Conservation (phyloP, 2,329 filamentous ascomycete genomes). For the Emergomyces orientalis region DNA sequence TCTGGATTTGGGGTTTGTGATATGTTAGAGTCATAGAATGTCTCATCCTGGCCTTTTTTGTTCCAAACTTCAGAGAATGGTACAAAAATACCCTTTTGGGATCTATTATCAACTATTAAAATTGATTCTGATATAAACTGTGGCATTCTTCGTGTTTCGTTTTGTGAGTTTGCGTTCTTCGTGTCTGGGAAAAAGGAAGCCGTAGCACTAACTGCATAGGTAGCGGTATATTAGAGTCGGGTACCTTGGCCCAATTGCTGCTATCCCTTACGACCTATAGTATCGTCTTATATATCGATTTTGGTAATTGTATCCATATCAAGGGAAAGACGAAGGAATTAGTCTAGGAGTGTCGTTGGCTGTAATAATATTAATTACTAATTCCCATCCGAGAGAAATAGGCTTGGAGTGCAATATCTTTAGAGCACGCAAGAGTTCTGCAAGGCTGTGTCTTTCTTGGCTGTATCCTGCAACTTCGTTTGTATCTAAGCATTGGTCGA, state of each 20-base stretch:
- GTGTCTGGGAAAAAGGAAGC: background rate
- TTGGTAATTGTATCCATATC: background rate
- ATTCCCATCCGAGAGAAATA: background rate
- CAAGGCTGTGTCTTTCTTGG: background rate
- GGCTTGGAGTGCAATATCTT: no score
- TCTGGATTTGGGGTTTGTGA: background rate
- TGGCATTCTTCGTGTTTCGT: background rate
- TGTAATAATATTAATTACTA: background rate
- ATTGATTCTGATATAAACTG: background rate
- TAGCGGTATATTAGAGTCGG: background rate
- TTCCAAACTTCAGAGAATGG: background rate
- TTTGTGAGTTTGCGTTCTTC: background rate
- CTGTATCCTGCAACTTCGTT: background rate
- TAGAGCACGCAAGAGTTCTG: background rate
- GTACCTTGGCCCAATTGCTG: no score
- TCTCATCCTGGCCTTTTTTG: background rate
- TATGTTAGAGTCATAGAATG: background rate
- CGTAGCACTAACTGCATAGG: background rate
- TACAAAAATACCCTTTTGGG: background rate
- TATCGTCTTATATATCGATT: background rate
- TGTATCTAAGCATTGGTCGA: background rate
- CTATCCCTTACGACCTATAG: background rate
- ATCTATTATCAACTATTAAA: background rate
- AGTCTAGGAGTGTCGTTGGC: background rate
- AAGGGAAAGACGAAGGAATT: background rate